Base-by-base conservation (phyloP, 1,284 basidiomycete genomes). In the Trichosporon ovoides region DNA sequence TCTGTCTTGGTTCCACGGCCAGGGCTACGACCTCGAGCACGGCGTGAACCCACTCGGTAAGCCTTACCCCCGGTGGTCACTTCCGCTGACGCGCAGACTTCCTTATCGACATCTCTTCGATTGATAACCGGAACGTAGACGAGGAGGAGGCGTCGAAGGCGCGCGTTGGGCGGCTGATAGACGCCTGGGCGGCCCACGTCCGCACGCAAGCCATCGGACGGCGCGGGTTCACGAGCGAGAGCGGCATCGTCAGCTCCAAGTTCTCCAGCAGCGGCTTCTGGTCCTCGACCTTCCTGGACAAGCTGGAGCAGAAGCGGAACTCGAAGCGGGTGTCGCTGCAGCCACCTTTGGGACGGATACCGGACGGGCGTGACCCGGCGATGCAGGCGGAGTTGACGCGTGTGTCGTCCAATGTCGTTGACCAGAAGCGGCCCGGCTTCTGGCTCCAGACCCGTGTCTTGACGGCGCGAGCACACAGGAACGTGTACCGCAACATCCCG, bases 41-140 rank as follows among this genome's bases (percentile, higher is more conserved):
- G 76, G 74, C 11, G 68, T 77, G 16, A 79, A 79, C 58, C 75
- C 76, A 1, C 70, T 79, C 20, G 74, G 72, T 73, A 43, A 59
- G 67, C n/a, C 28, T 31, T 31, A 5, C 5, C 4, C 28, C 9
- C 28, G n/a, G n/a, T 31, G 28, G 4, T 5, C 4, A 31, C 28
- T 4, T 31, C 5, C 4, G 18, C 65, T 72, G 36, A 59, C 50
- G 11, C 16, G 1, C 54, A 69, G 81, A 82, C 65, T 82, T 80
- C 60, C 68, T 82, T 16, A 79, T 83, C 60, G 81, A 82, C 58
- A 68, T 81, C 14, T 76, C 76, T 1, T 76, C 75, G 7, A 62
- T 83, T n/a, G 82, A 83, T 64, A 79, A 75, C 48, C 73, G 80
- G 7, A 72, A 75, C 6, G 62, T 72, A 7, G 76, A 78, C 18